A percentile compares a stretch with the other conserved stretches of the same genome.
These are phyloP conservation scores for Eucalyptus pauciflora DNA, from an alignment of 345 rosid genomes.

Conservation along the genomic window DNA sequence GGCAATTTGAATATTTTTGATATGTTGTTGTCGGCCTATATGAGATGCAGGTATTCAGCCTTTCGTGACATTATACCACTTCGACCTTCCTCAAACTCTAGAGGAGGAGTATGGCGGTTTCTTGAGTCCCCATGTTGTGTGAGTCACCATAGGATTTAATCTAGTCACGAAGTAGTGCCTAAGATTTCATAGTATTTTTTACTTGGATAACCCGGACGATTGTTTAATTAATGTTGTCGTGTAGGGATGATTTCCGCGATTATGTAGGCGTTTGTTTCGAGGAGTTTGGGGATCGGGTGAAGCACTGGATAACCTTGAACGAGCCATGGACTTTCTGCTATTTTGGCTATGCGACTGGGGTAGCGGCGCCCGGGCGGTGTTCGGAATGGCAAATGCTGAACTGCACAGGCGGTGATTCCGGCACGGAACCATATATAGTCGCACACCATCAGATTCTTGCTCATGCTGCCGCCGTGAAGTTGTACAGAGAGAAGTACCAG, in stretches of 20 bases:
- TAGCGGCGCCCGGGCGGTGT: constrained; percentile 29
- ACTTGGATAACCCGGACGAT: too few relatives aligned
- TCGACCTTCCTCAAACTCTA: constrained; percentile 16
- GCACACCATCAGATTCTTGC: constrained; percentile 24
- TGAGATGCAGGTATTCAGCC: constrained; percentile 10
- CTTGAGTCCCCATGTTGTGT: too few relatives aligned
- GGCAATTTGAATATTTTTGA: not conserved
- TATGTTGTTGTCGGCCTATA: not conserved
- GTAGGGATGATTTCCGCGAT: constrained; percentile 22
- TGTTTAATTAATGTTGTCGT: too few relatives aligned
- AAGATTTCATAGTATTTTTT: too few relatives aligned
- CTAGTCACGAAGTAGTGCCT: too few relatives aligned
- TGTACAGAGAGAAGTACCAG: constrained; percentile 24
- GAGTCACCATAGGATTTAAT: too few relatives aligned
- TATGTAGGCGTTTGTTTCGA: constrained; percentile 3
- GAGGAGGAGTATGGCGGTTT: not conserved
- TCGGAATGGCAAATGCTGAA: constrained; percentile 9
- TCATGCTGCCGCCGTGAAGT: constrained; percentile 21
- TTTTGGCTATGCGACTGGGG: constrained; percentile 7
- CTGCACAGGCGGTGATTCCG: constrained; percentile 33
- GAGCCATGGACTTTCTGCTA: constrained; percentile 19
- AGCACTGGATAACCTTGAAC: constrained; percentile 49
- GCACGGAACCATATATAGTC: constrained; percentile 31
- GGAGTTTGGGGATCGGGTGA: constrained; percentile 14
- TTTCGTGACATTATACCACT: constrained; percentile 22